Evolutionary conservation across 306 rosid species (phyloP).

Genomic region (Corylus heterophylla): DNA sequence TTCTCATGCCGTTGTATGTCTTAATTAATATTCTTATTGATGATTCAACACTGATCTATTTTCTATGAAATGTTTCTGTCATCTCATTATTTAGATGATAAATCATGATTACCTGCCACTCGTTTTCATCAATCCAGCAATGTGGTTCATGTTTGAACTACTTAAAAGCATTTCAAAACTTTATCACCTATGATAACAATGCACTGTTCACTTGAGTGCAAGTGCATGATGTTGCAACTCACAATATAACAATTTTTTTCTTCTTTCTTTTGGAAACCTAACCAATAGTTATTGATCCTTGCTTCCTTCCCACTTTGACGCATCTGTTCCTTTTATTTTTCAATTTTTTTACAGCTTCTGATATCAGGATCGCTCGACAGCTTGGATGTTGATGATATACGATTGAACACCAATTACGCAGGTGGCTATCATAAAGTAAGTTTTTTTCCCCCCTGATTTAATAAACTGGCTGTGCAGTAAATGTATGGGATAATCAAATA

Average conservation of each 20-base stretch:
- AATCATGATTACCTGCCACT: neutral
- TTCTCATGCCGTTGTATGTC: neutral
- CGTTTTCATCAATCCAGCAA: neutral
- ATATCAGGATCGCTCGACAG: slow-evolving; percentile 97
- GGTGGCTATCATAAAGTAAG: slow-evolving; percentile 92
- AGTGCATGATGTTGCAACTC: neutral
- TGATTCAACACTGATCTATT: neutral
- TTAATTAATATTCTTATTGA: neutral
- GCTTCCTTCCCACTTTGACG: slow-evolving; percentile 26
- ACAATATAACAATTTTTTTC: neutral
- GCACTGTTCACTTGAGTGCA: neutral
- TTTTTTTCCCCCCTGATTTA: neutral
- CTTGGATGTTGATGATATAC: slow-evolving; percentile 94
- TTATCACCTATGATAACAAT: neutral
- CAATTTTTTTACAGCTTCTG: slow-evolving; percentile 64
- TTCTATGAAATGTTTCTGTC: neutral
- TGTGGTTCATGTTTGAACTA: neutral
- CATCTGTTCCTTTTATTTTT: neutral
- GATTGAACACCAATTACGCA: slow-evolving; percentile 73
- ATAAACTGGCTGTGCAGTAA: neutral
- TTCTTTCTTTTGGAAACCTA: slow-evolving; percentile 11
- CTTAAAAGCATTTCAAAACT: neutral
- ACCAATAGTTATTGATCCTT: slow-evolving; percentile 8
- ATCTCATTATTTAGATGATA: neutral
- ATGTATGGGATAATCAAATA: neutral